These are phyloP conservation scores for Ramaria sp. DNA, from an alignment of 768 basidiomycete species.

Conservation along the genomic window DNA sequence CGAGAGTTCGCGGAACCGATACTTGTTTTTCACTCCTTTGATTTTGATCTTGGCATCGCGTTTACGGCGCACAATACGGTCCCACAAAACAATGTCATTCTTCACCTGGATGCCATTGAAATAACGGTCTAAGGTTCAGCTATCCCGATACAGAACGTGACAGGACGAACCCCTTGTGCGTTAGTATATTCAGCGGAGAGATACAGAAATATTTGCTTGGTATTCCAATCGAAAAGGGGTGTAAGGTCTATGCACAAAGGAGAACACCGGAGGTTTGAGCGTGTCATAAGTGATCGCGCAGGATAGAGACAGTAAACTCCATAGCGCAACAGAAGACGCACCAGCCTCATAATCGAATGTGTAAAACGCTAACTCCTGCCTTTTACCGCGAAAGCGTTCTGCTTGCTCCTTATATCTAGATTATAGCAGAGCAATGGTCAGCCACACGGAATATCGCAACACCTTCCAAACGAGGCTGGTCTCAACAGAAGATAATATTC, in stretches of 20 bases:
- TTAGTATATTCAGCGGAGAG: conserved; percentile 78
- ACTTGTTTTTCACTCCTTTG: conserved; percentile 62
- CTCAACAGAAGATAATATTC: no score
- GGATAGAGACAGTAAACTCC: no score
- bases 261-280: background rate
- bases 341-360: conserved; percentile 78
- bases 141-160: background rate
- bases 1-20: conserved; percentile 68
- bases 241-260: conserved; percentile 46
- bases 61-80: conserved; percentile 77
- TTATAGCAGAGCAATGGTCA: background rate
- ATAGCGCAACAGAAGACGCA: conserved; percentile 21
- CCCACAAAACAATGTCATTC: conserved; percentile 85
- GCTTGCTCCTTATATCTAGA: conserved; percentile 37
- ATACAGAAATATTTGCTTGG: conserved; percentile 88
- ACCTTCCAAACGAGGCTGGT: no score
- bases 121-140: background rate
- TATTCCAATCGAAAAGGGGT: conserved; percentile 90
- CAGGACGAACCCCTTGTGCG: conserved; percentile 50
- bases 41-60: conserved; percentile 62
- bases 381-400: conserved; percentile 44
- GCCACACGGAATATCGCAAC: background rate
- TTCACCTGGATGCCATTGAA: conserved; percentile 33
- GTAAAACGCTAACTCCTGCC: conserved; percentile 71
- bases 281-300: no score